Evolutionary conservation across 73 alveolate genomes (phyloP).

Genomic region (Paramecium biaurelia): DNA sequence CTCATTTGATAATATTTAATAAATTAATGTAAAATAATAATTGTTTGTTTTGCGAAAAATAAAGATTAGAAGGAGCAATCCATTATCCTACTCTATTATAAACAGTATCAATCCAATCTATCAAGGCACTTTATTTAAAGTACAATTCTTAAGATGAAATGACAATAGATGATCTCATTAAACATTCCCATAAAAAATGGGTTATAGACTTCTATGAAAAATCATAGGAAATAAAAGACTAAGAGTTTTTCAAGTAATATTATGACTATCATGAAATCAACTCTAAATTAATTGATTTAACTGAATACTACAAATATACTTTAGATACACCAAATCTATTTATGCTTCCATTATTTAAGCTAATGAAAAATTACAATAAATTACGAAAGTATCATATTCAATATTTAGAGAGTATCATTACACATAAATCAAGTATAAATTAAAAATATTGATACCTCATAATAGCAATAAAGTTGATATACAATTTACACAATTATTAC

Average conservation of each 20-base stretch:
- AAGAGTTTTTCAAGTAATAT: neutral
- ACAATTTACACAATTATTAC: neutral
- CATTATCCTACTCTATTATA: neutral
- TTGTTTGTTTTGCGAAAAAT: slow-evolving; percentile 29
- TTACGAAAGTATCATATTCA: neutral
- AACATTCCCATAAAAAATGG: slow-evolving; percentile 6
- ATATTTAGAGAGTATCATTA: slow-evolving; percentile 22
- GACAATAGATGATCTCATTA: neutral
- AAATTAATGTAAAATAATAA: neutral
- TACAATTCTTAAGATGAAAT: neutral
- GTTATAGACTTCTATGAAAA: neutral
- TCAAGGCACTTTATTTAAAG: neutral
- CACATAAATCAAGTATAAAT: neutral
- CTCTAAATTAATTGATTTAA: neutral
- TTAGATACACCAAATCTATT: neutral
- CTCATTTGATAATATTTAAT: neutral
- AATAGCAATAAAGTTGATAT: neutral
- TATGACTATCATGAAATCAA: neutral
- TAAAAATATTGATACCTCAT: neutral
- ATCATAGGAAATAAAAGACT: neutral
- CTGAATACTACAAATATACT: slow-evolving; percentile 15
- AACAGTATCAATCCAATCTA: neutral
- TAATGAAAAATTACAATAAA: neutral
- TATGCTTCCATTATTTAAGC: neutral
- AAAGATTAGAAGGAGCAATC: neutral